Base-by-base conservation (phyloP, 2,329 filamentous ascomycete species). In the Fusarium sp. region DNA sequence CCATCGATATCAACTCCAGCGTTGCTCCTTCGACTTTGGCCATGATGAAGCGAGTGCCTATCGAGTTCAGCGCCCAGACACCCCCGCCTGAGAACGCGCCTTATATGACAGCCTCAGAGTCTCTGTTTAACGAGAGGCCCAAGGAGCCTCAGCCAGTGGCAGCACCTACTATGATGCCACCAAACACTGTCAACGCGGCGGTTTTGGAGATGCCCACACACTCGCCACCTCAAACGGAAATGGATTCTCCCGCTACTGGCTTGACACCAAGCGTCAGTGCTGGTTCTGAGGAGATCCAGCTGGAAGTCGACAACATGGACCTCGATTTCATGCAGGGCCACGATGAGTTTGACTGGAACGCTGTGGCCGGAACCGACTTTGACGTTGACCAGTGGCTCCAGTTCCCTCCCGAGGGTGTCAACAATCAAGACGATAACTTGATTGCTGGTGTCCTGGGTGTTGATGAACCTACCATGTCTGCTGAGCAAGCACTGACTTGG, bases 1-100 rank as follows among this genome's bases (percentile, higher is more conserved):
- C 92, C 56, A 94, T 96, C 65, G 89, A 92, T 56, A 83, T 93
- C 38, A 86, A 80, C 49, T 76, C 78, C 44, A 78, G 74, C 46
- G 70, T 76, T 17, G 72, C 74, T 7, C 76, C 74, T 15, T 72
- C 76, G 20, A 74, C 74, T n/a, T 70, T 76, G 39, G 73, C 72
- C 24, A 76, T 79, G 73, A 75, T 79, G 71, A 76, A 77, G 67
- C 74, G 74, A 56, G 71, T 79, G 21, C 76, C 78, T 20, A 73
- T 77, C 26, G 77, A 80, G 6, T 78, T 80, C 59, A 75, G 73
- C 58, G 79, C 77, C 6, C 81, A 82, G 40, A 88, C 85, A 19
- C 85, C 85, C n/a, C 85, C 85, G 6, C 83, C 85, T 0, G 85
- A 88, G 63, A 82, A 82, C 43, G 72, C 79, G 20, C 78, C 79